phyloP scores from a whole-genome alignment of 169 alveolate genomes.

The Cryptosporidium xiaoi region DNA sequence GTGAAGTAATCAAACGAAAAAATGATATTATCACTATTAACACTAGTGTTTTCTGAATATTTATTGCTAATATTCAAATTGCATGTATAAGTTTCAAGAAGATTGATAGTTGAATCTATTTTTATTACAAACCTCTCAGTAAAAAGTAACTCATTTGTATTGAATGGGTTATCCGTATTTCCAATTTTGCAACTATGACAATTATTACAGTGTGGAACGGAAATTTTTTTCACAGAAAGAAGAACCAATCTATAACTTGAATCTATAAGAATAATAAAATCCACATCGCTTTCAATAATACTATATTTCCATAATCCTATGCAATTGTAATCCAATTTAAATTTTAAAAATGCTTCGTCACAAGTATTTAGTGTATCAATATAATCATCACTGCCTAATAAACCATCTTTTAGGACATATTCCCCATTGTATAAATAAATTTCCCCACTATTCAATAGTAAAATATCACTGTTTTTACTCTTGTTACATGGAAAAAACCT shows the following conservation, averaged over 20 bases:
- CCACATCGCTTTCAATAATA: not conserved
- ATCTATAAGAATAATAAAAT: constrained; percentile 28
- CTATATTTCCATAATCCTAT: constrained; percentile 53
- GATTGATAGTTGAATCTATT: constrained; percentile 4
- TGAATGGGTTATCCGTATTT: not conserved
- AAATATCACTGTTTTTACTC: constrained; percentile 15
- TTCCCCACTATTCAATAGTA: constrained; percentile 11
- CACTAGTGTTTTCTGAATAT: not conserved
- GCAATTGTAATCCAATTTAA: constrained; percentile 6
- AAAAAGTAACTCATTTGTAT: not conserved
- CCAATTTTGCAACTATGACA: not conserved
- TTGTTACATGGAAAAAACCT: constrained; percentile 38
- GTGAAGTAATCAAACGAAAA: constrained; percentile 15
- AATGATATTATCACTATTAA: not conserved
- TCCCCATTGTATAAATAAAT: constrained; percentile 19
- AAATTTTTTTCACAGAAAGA: constrained; percentile 9
- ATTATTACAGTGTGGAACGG: constrained; percentile 32
- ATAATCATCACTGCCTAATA: not conserved
- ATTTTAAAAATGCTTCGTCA: not conserved
- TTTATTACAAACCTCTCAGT: not conserved
- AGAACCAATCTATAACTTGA: constrained; percentile 10
- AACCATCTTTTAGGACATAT: not conserved
- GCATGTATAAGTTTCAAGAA: not conserved
- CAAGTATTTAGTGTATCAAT: too few species aligned
- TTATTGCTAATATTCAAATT: not conserved